These are phyloP conservation scores for Polytolypa hystricis DNA, from an alignment of 2,329 filamentous ascomycete genomes.

Conservation along the genomic window DNA sequence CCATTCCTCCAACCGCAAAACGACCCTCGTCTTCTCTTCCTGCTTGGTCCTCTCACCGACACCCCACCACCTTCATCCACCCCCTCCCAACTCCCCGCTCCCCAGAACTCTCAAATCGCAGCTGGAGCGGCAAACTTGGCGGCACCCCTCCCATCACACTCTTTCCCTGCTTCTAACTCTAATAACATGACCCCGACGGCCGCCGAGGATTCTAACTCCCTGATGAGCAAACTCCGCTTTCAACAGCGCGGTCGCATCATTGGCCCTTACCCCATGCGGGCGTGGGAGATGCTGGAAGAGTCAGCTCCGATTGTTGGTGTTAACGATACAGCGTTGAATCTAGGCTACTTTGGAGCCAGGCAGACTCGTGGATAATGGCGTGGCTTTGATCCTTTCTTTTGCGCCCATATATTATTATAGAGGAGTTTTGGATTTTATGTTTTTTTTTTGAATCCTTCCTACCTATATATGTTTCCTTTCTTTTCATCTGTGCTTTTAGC, in stretches of 20 bases:
- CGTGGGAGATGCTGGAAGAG: constrained; percentile 37
- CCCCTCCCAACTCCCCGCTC: constrained; percentile 5
- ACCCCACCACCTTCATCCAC: constrained; percentile 9
- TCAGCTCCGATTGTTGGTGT: constrained; percentile 32
- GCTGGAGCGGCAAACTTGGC: neutral
- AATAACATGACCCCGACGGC: neutral
- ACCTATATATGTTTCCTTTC: neutral
- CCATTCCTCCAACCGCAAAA: constrained; percentile 28
- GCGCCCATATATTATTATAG: neutral
- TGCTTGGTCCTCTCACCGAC: constrained; percentile 30
- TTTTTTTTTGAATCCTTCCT: neutral
- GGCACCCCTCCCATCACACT: neutral
- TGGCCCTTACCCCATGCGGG: constrained; percentile 26
- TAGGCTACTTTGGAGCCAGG: constrained; percentile 32
- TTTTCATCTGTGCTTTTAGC: neutral
- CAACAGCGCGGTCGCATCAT: constrained; percentile 26
- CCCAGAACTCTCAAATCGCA: constrained; percentile 4
- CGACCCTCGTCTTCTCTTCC: constrained; percentile 29
- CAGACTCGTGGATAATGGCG: constrained; percentile 9
- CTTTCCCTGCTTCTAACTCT: neutral
- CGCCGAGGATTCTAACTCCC: constrained; percentile 18
- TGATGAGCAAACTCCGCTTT: constrained; percentile 24
- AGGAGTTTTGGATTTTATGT: neutral
- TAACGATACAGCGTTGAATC: constrained; percentile 36
- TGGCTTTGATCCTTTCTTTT: too few species aligned